phyloP scores from a whole-genome alignment of 805 yeast species.

The Hanseniaspora clermontiae region DNA sequence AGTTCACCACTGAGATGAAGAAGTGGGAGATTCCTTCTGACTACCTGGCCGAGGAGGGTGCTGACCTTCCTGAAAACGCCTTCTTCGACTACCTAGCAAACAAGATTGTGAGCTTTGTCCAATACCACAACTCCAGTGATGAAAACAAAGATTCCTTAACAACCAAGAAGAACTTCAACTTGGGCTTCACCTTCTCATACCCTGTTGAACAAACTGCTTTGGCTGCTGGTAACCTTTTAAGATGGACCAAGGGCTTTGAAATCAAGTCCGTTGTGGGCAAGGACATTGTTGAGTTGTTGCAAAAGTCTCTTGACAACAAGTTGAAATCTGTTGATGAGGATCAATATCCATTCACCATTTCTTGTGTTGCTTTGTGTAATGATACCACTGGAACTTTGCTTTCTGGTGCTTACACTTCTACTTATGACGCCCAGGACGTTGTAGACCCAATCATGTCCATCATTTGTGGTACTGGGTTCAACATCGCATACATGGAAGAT shows the following conservation, averaged over 20 bases:
- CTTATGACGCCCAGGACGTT: slow-evolving; percentile 37
- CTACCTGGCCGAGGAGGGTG: slow-evolving; percentile 44
- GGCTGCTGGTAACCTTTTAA: slow-evolving; percentile 63
- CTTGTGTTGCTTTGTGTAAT: slow-evolving; percentile 79
- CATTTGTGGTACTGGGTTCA: slow-evolving; percentile 95
- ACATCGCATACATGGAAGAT: slow-evolving; percentile 83
- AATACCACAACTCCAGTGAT: slow-evolving; percentile 46
- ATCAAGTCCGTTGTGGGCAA: slow-evolving; percentile 73
- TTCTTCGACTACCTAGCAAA: slow-evolving; percentile 66
- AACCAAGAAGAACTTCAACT: slow-evolving; percentile 35
- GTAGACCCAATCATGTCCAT: slow-evolving; percentile 77
- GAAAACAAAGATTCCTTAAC: slow-evolving; percentile 19
- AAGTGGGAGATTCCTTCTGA: slow-evolving; percentile 71
- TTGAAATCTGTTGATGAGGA: slow-evolving; percentile 25
- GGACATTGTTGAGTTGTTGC: slow-evolving; percentile 67
- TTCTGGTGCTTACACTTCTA: slow-evolving; percentile 70
- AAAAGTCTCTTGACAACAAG: slow-evolving; percentile 48
- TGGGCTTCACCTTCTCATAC: slow-evolving; percentile 91
- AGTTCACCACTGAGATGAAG: slow-evolving; percentile 62
- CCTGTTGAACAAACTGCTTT: slow-evolving; percentile 81
- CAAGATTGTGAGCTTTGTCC: slow-evolving; percentile 52
- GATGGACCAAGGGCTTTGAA: slow-evolving; percentile 96
- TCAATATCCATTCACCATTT: slow-evolving; percentile 35
- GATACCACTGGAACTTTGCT: slow-evolving; percentile 92
- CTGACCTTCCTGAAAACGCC: slow-evolving; percentile 38